Base-by-base conservation (phyloP, 2,329 filamentous ascomycete genomes). In the Colletotrichum musae region DNA sequence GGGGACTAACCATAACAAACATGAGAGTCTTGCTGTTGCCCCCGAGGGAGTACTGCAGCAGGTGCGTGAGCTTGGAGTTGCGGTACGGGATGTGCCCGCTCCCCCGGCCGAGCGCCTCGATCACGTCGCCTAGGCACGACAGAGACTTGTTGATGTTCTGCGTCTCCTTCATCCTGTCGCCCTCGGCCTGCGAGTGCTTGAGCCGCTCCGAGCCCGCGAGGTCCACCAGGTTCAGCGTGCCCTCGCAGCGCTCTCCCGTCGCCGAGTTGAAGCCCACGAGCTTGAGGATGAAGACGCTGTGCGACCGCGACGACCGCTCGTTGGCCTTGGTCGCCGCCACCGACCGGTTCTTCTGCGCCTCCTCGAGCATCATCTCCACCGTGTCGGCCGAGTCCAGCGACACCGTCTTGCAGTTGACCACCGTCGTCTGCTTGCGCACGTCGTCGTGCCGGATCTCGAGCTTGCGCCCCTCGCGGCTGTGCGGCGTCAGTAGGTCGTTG, bases 241-340 rank as follows among this genome's bases (percentile, higher is more conserved):
- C 95, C 80, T 98, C 95, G 75, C 93, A 97, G 16, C 89, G 91
- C 81, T 98, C 94, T 12, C 91, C 92, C 0, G 94, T 97, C 48
- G 92, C 89, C 58, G 77, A 78, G 75, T 98, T 98, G 61, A 85
- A 82, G n/a, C 90, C 89, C 9, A 85, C 82, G 9, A 92, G 81
- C 77, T 97, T 97, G 63, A 99, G 87, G 66, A 98, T 97, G 78
- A 99, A 98, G 58, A 99, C 94, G 0, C 94, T 97, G 82, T 99
- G 96, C 39, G 94, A 97, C 58, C 97, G 92, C 12, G 94, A 97
- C 0, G 94, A 97, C 54, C 95, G 90, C 83, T 97, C 94, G 82
- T 99, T 99, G 71, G 96, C 94, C 78, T 97, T 98, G n/a, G 96
- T 99, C 0, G 96, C 94, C 1, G 96, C 96, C 4, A 98, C 95